A percentile compares a stretch with the other conserved stretches of the same genome.
Evolutionary conservation across 441 rosid genomes (phyloP).

Genomic region (Euphorbia schlechtendalii): DNA sequence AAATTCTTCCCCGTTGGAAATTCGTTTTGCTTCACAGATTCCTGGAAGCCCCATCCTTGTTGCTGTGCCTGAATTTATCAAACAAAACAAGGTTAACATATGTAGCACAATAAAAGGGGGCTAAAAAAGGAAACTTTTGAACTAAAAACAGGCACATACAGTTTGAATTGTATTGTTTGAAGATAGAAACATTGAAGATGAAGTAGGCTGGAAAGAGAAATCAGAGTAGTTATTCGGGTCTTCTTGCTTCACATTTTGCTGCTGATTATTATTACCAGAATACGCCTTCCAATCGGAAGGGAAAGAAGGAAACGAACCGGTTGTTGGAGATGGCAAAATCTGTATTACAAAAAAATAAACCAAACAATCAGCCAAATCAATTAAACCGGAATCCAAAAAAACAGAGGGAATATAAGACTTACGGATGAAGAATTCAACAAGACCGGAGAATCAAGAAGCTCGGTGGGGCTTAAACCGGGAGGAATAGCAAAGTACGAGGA

Average conservation of each 20-base stretch:
- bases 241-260: constrained; percentile 38
- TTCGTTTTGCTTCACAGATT: constrained; percentile 28
- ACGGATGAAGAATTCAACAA: constrained; percentile 62
- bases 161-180: constrained; percentile 24
- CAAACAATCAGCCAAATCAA: neutral
- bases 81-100: neutral
- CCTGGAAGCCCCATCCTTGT: constrained; percentile 42
- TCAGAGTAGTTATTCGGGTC: constrained; percentile 31
- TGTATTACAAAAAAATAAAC: constrained; percentile 24
- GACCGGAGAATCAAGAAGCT: constrained; percentile 87
- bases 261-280: constrained; percentile 24
- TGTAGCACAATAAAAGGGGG: no score
- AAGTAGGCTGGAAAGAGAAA: constrained; percentile 51
- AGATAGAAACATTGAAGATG: constrained; percentile 32
- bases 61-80: constrained; percentile 28
- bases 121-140: neutral
- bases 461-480: constrained; percentile 75
- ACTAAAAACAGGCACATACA: constrained; percentile 21
- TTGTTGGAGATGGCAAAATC: constrained; percentile 88
- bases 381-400: neutral
- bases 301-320: constrained; percentile 58
- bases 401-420: constrained; percentile 13
- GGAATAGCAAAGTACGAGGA: constrained; percentile 76
- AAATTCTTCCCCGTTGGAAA: constrained; percentile 18
- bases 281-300: constrained; percentile 47